phyloP scores from a whole-genome alignment of 2,329 filamentous ascomycete species.

The Arthrobotrys sinensis region DNA sequence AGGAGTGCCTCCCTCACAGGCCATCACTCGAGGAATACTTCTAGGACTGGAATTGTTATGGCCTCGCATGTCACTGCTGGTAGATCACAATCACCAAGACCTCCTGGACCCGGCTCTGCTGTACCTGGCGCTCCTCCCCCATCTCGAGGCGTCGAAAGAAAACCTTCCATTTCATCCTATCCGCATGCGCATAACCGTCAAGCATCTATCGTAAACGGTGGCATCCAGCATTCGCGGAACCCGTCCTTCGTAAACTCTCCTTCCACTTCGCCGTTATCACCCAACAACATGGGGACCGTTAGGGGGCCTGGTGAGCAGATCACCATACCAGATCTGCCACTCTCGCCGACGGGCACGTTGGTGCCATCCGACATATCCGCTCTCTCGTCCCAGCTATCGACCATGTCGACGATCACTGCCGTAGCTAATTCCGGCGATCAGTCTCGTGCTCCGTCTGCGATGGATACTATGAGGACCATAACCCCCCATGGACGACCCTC shows the following conservation, averaged over 20 bases:
- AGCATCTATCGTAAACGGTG: slow-evolving; percentile 96
- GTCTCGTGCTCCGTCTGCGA: slow-evolving; percentile 44
- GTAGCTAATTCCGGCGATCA: slow-evolving; percentile 43
- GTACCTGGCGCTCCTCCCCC: slow-evolving; percentile 23
- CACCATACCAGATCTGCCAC: slow-evolving; percentile 64
- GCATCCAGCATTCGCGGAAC: slow-evolving; percentile 81
- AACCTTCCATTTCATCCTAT: slow-evolving; percentile 59
- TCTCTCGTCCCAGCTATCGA: slow-evolving; percentile 63
- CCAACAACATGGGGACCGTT: slow-evolving; percentile 58
- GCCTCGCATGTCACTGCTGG: slow-evolving; percentile 43
- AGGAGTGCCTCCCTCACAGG: slow-evolving; percentile 60
- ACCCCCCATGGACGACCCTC: slow-evolving; percentile 52
- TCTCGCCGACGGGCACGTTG: slow-evolving; percentile 63
- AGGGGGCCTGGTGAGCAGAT: slow-evolving; percentile 63
- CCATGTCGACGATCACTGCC: slow-evolving; percentile 58
- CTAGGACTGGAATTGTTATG: slow-evolving; percentile 56
- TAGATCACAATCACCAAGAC: slow-evolving; percentile 60
- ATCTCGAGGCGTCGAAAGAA: slow-evolving; percentile 48
- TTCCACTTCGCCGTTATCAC: slow-evolving; percentile 64
- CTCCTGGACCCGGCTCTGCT: slow-evolving; percentile 47
- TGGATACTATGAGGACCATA: slow-evolving; percentile 60
- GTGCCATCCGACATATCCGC: slow-evolving; percentile 57
- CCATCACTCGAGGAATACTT: slow-evolving; percentile 58
- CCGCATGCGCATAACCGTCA: slow-evolving; percentile 91
- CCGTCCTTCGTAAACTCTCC: slow-evolving; percentile 64